Evolutionary conservation across 805 yeast species (phyloP).

Genomic region (Zygosaccharomyces kombuchaensis): DNA sequence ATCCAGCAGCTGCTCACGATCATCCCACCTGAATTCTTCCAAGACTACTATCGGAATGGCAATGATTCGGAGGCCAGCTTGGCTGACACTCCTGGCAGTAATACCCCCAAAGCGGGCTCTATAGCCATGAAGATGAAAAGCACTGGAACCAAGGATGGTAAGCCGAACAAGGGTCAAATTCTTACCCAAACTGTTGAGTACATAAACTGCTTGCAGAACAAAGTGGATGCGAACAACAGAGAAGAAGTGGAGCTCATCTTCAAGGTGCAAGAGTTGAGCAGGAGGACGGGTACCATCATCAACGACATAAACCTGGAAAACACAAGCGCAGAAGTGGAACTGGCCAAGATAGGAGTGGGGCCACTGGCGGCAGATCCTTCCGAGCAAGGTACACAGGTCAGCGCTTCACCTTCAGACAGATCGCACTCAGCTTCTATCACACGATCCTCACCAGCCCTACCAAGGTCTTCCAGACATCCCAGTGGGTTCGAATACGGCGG

Average conservation of each 20-base stretch:
- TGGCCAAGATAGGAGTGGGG: conserved; percentile 79
- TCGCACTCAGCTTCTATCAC: conserved; percentile 2
- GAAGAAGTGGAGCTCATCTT: conserved; percentile 70
- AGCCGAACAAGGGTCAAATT: conserved; percentile 81
- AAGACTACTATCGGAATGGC: conserved; percentile 31
- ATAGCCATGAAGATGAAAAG: conserved; percentile 36
- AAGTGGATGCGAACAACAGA: conserved; percentile 73
- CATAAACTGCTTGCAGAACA: conserved; percentile 59
- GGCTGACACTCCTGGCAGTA: conserved; percentile 12
- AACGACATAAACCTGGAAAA: conserved; percentile 45
- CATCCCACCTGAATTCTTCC: conserved; percentile 45
- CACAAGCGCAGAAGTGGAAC: conserved; percentile 75
- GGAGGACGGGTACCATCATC: conserved; percentile 40
- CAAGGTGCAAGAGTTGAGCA: conserved; percentile 51
- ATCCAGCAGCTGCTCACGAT: conserved; percentile 48
- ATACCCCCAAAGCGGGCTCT: conserved; percentile 12
- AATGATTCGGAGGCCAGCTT: conserved; percentile 12
- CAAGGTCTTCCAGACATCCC: conserved; percentile 18
- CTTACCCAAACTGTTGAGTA: conserved; percentile 72
- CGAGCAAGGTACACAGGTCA: conserved; percentile 1
- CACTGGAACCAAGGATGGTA: conserved; percentile 75
- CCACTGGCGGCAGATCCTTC: conserved; percentile 46
- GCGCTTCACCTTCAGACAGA: not conserved
- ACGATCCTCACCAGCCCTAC: not conserved
- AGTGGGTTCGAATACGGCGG: conserved; percentile 40